Base-by-base conservation (phyloP, 306 rosid genomes). In the Vachellia collinsii region DNA sequence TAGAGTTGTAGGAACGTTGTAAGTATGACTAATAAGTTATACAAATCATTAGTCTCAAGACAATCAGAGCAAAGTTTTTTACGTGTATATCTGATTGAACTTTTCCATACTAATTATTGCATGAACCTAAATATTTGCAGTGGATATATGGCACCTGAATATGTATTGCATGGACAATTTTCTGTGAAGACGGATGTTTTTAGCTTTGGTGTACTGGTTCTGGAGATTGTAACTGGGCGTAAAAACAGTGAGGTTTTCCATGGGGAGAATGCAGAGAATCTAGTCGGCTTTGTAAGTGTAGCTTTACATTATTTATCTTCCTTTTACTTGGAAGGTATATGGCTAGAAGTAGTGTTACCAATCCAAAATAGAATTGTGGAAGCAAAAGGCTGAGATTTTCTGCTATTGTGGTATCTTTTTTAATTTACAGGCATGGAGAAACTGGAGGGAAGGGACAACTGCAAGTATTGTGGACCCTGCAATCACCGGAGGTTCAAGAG, bases 131-230 rank as follows among this genome's bases (percentile, higher is more conserved):
- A 56, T 8, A 3, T 20, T 14, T 73, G 50, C 62, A 88, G 94
- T 39, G 92, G 92, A 38, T 90, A 90, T 42, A 88, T 86, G 94
- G 87, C 94, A 54, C 94, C 92, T 0, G 92, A 90, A 34, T 90
- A 90, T 68, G 84, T 25, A 3, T 4, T 72, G 7, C 67, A 62
- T 8, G 91, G 89, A 66, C 82, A 83, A 34, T 82, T 87, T 50
- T 90, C 89, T 0, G 68, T 76, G 3, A 87, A 87, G 17, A 85
- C 88, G 0, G 91, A 87, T 74, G 85, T 88, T 0, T 90, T 46
- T 43, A 88, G 94, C 25, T 88, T 88, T 41, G 94, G 92, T 1
- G 84, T 90, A 7, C 19, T 88, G 1, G 5, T 87, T 68, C n/a
- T 91, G 13, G 92, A 91, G 70, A 91, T 91, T 12, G 17, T 91